Percentiles rank a stretch among this genome's conserved stretches.
These are phyloP conservation scores for Talaromyces adpressus DNA, from an alignment of 495 filamentous ascomycete genomes.

Conservation along the genomic window DNA sequence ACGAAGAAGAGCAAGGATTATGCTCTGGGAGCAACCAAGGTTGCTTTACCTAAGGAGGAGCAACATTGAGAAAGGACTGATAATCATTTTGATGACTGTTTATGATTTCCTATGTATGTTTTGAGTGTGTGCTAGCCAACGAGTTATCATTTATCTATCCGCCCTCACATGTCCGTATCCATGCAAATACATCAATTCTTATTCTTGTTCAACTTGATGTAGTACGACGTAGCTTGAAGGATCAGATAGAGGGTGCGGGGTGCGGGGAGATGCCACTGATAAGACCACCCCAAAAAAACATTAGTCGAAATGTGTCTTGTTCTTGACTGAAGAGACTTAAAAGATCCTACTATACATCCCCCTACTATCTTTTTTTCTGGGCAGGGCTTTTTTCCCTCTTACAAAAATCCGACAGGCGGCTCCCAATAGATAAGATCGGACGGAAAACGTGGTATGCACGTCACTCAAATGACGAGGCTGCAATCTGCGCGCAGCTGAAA, in stretches of 20 bases:
- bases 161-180: background rate
- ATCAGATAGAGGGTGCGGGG: background rate
- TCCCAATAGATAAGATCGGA: background rate
- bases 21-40: constrained; percentile 41
- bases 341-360: background rate
- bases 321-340: background rate
- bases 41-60: constrained; percentile 29
- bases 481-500: background rate
- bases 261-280: background rate
- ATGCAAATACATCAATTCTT: background rate
- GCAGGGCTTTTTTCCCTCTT: background rate
- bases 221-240: no score
- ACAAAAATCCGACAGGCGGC: background rate
- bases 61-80: constrained; percentile 21
- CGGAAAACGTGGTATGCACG: background rate
- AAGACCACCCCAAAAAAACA: background rate
- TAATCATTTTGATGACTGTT: background rate
- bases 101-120: background rate
- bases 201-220: background rate
- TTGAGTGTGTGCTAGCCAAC: background rate
- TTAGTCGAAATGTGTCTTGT: background rate
- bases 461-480: background rate
- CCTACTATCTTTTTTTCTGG: background rate
- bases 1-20: constrained; percentile 46
- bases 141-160: background rate